Conservation (phyloP, 108 stramenopile genomes). For the Seminavis robusta region DNA sequence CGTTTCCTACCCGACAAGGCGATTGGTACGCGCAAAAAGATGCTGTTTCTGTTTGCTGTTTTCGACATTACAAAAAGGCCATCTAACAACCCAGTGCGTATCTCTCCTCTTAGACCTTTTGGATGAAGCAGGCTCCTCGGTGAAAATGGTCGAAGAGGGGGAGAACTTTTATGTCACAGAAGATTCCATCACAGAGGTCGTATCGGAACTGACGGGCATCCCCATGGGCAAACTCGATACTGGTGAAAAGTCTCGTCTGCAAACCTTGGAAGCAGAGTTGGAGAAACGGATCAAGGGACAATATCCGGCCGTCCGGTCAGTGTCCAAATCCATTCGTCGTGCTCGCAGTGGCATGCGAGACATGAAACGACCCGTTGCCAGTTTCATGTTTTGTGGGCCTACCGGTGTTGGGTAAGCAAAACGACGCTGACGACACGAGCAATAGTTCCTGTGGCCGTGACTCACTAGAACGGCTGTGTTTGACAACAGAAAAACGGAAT, state of each 20-base stretch:
- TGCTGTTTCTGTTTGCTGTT: neutral
- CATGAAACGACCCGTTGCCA: slow-evolving; percentile 71
- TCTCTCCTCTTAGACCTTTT: slow-evolving; percentile 71
- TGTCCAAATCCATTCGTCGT: slow-evolving; percentile 73
- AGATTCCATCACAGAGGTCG: slow-evolving; percentile 49
- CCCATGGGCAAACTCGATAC: slow-evolving; percentile 72
- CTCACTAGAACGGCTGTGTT: neutral
- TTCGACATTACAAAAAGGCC: neutral
- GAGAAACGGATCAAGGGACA: slow-evolving; percentile 84
- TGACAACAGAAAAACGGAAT: slow-evolving; percentile 53
- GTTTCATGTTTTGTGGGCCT: slow-evolving; percentile 87
- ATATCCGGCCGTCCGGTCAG: slow-evolving; percentile 75
- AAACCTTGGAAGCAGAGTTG: slow-evolving; percentile 68
- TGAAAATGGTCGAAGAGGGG: slow-evolving; percentile 66
- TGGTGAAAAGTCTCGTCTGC: slow-evolving; percentile 75
- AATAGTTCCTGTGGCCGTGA: too few relatives aligned
- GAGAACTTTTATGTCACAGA: slow-evolving; percentile 65
- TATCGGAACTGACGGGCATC: slow-evolving; percentile 63
- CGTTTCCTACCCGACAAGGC: slow-evolving; percentile 80
- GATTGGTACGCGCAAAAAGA: neutral
- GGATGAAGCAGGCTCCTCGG: slow-evolving; percentile 95
- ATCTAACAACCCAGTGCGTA: neutral
- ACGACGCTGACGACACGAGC: too few relatives aligned
- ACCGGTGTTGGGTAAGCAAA: slow-evolving; percentile 79
- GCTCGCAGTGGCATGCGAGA: slow-evolving; percentile 81